Evolutionary conservation across 176 grass and related monocot genomes (phyloP).

Genomic region (Carex scoparia): DNA sequence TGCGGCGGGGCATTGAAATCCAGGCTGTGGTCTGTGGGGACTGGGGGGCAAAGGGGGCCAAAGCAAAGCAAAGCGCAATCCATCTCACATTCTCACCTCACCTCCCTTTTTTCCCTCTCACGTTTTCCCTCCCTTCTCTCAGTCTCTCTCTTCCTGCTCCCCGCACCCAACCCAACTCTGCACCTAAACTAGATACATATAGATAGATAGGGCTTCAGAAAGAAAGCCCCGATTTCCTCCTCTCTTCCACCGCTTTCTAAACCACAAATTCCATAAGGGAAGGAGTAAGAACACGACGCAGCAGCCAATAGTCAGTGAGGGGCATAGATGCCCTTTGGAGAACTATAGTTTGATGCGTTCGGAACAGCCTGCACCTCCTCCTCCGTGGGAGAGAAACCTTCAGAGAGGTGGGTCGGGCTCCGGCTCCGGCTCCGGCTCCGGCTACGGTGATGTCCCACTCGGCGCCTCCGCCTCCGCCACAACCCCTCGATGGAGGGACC

Average conservation of each 20-base stretch:
- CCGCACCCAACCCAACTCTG: neutral
- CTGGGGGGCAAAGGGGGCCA: no score
- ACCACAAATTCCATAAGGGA: neutral
- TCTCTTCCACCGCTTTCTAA: neutral
- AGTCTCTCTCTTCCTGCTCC: neutral
- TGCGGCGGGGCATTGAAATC: conserved; percentile 30
- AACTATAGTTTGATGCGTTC: conserved; percentile 22
- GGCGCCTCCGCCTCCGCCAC: neutral
- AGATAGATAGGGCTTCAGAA: no score
- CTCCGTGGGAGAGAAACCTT: neutral
- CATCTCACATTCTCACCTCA: neutral
- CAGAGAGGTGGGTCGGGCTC: neutral
- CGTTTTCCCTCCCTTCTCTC: conserved; percentile 7
- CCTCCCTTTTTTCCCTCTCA: conserved; percentile 22
- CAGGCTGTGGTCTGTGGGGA: conserved; percentile 7
- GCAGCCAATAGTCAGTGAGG: neutral
- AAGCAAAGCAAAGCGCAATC: conserved; percentile 19
- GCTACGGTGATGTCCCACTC: neutral
- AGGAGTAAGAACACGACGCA: neutral
- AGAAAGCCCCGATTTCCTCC: neutral
- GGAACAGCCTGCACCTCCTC: conserved; percentile 3
- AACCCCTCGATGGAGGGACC: conserved; percentile 7
- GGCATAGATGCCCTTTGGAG: conserved; percentile 22
- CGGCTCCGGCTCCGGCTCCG: neutral
- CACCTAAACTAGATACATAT: neutral